These are phyloP conservation scores for Eucalyptus melliodora DNA, from an alignment of 345 rosid species.

Conservation along the genomic window DNA sequence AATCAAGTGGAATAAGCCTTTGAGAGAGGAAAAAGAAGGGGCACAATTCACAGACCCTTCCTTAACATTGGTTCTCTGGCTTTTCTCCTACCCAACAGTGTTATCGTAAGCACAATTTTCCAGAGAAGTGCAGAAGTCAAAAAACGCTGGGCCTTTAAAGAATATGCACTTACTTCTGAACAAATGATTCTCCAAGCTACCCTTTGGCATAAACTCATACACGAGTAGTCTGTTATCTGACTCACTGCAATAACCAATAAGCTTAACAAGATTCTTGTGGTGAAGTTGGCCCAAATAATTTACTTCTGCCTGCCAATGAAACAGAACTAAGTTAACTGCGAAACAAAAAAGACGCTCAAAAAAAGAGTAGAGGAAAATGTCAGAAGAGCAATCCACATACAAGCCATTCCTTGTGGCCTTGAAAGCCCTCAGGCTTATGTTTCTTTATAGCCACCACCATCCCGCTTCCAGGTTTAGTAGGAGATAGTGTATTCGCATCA, in stretches of 20 bases:
- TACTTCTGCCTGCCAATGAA: slow-evolving; percentile 58
- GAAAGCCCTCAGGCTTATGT: slow-evolving; percentile 46
- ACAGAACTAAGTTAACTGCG: background rate
- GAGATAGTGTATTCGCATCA: slow-evolving; percentile 42
- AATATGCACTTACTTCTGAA: slow-evolving; percentile 55
- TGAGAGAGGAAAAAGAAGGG: background rate
- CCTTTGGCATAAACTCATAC: slow-evolving; percentile 79
- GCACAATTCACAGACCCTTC: background rate
- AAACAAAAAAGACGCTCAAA: background rate
- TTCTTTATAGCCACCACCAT: slow-evolving; percentile 54
- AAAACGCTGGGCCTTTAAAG: background rate
- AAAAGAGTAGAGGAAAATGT: background rate
- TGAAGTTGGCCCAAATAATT: slow-evolving; percentile 69
- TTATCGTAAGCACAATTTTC: background rate
- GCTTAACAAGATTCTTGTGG: slow-evolving; percentile 77
- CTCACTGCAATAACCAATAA: slow-evolving; percentile 70
- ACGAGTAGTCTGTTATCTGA: slow-evolving; percentile 58
- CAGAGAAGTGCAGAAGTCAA: background rate
- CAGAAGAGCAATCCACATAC: slow-evolving; percentile 14
- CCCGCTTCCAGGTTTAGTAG: slow-evolving; percentile 46
- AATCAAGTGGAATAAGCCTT: background rate
- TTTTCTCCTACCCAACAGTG: background rate
- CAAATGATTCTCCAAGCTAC: slow-evolving; percentile 87
- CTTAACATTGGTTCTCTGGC: background rate
- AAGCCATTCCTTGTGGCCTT: slow-evolving; percentile 81